Evolutionary conservation across 148 eudicot species (phyloP).

Genomic region (Rhododendron ovatum): DNA sequence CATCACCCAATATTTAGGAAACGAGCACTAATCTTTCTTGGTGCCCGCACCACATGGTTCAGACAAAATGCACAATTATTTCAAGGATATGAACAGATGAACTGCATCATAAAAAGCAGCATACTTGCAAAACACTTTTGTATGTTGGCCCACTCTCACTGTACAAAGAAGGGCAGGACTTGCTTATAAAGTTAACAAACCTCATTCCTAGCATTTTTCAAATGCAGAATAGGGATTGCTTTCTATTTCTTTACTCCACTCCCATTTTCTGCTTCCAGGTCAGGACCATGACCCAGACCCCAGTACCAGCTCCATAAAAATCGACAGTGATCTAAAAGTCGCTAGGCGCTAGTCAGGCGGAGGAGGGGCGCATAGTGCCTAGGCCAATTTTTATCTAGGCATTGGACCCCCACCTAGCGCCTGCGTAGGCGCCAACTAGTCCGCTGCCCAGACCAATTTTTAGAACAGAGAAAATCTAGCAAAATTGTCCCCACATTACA

Average conservation of each 20-base stretch:
- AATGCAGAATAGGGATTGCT: background rate
- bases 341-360: too few species aligned
- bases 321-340: too few species aligned
- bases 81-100: background rate
- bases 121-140: background rate
- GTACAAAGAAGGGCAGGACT: background rate
- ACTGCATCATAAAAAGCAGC: background rate
- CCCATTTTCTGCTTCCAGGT: background rate
- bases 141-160: background rate
- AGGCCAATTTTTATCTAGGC: too few species aligned
- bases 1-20: background rate
- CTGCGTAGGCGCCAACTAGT: too few species aligned
- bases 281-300: background rate
- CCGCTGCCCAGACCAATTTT: too few species aligned
- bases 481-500: background rate
- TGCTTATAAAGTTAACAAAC: background rate
- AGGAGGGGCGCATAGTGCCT: too few species aligned
- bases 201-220: background rate
- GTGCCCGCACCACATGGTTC: background rate
- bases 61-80: background rate
- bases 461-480: background rate
- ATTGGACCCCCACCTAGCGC: too few species aligned
- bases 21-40: background rate
- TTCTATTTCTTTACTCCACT: background rate
- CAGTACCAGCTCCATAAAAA: background rate